Percentiles rank a stretch among this genome's conserved stretches.
Evolutionary conservation across 768 basidiomycete genomes (phyloP).

Genomic region (Asterophora parasitica): DNA sequence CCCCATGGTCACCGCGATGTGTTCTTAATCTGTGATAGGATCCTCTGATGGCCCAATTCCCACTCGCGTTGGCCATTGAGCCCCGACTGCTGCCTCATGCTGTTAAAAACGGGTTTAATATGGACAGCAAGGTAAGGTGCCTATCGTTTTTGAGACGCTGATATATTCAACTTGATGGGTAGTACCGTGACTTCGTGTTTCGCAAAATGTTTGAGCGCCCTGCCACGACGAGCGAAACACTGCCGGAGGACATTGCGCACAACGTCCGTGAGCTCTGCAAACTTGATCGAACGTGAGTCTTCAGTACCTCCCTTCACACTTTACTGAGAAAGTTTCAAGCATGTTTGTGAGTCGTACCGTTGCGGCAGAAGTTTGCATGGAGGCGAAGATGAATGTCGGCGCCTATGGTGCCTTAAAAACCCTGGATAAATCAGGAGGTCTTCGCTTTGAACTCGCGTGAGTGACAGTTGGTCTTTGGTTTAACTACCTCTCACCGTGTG

Average conservation of each 20-base stretch:
- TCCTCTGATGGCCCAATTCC: conserved; percentile 73
- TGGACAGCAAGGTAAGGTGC: conserved; percentile 66
- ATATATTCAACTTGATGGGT: neutral
- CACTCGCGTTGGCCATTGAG: conserved; percentile 72
- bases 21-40: conserved; percentile 41
- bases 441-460: conserved; percentile 67
- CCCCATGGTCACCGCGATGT: conserved; percentile 8
- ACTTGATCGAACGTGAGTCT: conserved; percentile 58
- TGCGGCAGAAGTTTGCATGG: conserved; percentile 82
- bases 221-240: conserved; percentile 41
- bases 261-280: conserved; percentile 71
- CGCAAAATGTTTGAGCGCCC: conserved; percentile 79
- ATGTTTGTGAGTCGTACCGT: conserved; percentile 83
- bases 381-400: conserved; percentile 64
- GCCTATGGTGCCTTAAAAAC: conserved; percentile 66
- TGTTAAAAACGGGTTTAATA: conserved; percentile 66
- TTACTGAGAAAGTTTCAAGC: conserved; percentile 30
- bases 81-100: conserved; percentile 71
- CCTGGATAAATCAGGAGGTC: conserved; percentile 57
- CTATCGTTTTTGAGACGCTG: neutral
- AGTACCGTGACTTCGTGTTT: conserved; percentile 86
- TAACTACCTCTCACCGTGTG: neutral
- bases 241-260: conserved; percentile 56
- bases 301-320: neutral
- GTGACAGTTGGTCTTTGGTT: conserved; percentile 15